Evolutionary conservation across 2,329 filamentous ascomycete species (phyloP).

Genomic region (Drechslerella dactyloides): DNA sequence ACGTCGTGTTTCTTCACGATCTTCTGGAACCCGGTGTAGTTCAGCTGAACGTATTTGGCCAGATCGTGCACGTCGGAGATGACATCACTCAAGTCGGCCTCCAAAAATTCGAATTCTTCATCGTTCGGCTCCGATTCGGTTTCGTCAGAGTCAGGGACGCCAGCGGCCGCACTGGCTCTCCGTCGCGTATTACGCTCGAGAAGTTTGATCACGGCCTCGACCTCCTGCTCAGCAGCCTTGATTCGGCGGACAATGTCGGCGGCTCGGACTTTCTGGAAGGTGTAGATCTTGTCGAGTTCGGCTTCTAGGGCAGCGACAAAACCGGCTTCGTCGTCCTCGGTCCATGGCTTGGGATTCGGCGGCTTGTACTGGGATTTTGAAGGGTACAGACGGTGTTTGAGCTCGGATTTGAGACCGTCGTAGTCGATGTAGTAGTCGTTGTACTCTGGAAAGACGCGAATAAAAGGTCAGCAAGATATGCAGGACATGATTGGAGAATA

Average conservation of each 20-base stretch:
- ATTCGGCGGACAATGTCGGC: constrained; percentile 94
- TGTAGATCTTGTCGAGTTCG: constrained; percentile 96
- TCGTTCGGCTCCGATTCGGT: constrained; percentile 67
- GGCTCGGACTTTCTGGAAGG: constrained; percentile 95
- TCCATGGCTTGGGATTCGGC: constrained; percentile 68
- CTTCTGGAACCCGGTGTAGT: constrained; percentile 99
- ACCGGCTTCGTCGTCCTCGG: constrained; percentile 84
- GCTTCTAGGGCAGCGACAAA: constrained; percentile 87
- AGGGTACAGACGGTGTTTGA: constrained; percentile 74
- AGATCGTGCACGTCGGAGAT: constrained; percentile 98
- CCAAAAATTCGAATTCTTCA: constrained; percentile 90
- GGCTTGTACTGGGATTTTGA: constrained; percentile 59
- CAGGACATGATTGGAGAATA: neutral
- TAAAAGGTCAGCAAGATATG: constrained; percentile 7
- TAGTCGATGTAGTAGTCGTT: constrained; percentile 99
- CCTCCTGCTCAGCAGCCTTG: constrained; percentile 83
- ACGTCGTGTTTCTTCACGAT: constrained; percentile 99
- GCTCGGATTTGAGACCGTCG: constrained; percentile 84
- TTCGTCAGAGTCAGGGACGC: constrained; percentile 53
- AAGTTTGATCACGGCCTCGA: constrained; percentile 81
- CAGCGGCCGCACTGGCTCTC: constrained; percentile 56
- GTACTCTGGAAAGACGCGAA: constrained; percentile 68
- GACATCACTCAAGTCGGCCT: constrained; percentile 94
- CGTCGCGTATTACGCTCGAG: constrained; percentile 66
- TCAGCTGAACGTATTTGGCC: constrained; percentile 96